Evolutionary conservation across 805 yeast species (phyloP).

Genomic region (Starmerella apis): DNA sequence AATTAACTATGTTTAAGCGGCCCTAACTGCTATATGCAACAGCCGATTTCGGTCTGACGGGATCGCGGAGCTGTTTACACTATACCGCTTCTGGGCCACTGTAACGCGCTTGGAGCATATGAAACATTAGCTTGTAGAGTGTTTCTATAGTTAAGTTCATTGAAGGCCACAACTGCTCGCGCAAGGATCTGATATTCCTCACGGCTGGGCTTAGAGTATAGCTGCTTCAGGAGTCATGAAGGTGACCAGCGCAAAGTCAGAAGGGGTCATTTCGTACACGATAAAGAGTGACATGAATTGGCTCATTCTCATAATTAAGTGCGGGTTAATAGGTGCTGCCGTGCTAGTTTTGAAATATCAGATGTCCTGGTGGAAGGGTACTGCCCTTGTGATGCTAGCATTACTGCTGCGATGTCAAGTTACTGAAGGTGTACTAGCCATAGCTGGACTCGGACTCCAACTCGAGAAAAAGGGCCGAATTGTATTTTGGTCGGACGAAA

Average conservation of each 20-base stretch:
- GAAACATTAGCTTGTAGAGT: not conserved
- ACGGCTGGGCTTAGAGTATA: too few species aligned
- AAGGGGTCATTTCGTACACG: not conserved
- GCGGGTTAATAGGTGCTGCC: not conserved
- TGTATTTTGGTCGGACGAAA: constrained; percentile 9
- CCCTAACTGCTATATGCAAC: too few species aligned
- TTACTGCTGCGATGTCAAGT: constrained; percentile 2
- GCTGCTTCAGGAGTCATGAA: too few species aligned
- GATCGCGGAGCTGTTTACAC: not conserved
- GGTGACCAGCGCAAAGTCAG: not conserved
- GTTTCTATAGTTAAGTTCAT: too few species aligned
- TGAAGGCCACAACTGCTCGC: too few species aligned
- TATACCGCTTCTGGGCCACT: not conserved
- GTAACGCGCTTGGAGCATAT: not conserved
- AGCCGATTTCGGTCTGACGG: too few species aligned
- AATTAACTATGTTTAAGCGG: too few species aligned
- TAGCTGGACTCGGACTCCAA: constrained; percentile 20
- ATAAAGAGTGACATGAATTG: not conserved
- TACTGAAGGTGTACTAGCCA: constrained; percentile 14
- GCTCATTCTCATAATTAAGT: not conserved
- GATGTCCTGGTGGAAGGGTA: not conserved
- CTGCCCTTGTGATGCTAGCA: not conserved
- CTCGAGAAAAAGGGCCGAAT: constrained; percentile 12
- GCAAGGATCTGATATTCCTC: too few species aligned
- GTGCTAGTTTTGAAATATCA: not conserved